phyloP scores from a whole-genome alignment of 83 land plant genomes.

The Picea abies region DNA sequence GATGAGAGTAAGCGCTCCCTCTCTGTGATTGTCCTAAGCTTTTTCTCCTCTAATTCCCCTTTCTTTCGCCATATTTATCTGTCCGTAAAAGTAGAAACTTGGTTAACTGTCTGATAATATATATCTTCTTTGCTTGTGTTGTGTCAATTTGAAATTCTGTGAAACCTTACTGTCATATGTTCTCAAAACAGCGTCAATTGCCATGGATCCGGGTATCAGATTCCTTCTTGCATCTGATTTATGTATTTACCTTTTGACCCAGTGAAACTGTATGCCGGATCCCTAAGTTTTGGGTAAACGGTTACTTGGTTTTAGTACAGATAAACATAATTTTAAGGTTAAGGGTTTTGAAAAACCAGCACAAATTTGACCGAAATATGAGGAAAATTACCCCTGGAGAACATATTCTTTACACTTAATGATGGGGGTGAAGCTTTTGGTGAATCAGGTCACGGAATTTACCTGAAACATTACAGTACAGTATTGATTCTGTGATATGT shows the following conservation, averaged over 20 bases:
- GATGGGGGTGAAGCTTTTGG: too few relatives aligned
- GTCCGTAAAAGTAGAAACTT: too few relatives aligned
- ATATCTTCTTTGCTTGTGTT: too few relatives aligned
- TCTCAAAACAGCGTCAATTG: neutral
- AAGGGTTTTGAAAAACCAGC: neutral
- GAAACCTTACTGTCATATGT: neutral
- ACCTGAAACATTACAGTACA: too few relatives aligned
- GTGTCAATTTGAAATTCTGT: neutral
- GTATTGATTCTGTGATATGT: too few relatives aligned
- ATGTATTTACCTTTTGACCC: neutral
- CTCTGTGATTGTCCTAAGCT: neutral
- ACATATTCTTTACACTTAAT: too few relatives aligned
- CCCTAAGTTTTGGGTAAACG: too few relatives aligned
- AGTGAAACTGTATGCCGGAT: neutral
- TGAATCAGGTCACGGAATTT: too few relatives aligned
- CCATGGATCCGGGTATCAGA: neutral
- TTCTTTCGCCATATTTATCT: too few relatives aligned
- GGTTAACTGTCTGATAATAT: too few relatives aligned
- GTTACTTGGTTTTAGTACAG: neutral
- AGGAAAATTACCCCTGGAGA: neutral
- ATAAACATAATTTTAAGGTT: neutral
- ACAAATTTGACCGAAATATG: neutral
- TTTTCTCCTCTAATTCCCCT: neutral
- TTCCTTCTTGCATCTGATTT: neutral
- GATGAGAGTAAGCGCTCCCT: constrained; percentile 33